A percentile compares a stretch with the other conserved stretches of the same genome.
These are phyloP conservation scores for Rasamsonia emersonii DNA, from an alignment of 2,329 filamentous ascomycete genomes.

Conservation along the genomic window DNA sequence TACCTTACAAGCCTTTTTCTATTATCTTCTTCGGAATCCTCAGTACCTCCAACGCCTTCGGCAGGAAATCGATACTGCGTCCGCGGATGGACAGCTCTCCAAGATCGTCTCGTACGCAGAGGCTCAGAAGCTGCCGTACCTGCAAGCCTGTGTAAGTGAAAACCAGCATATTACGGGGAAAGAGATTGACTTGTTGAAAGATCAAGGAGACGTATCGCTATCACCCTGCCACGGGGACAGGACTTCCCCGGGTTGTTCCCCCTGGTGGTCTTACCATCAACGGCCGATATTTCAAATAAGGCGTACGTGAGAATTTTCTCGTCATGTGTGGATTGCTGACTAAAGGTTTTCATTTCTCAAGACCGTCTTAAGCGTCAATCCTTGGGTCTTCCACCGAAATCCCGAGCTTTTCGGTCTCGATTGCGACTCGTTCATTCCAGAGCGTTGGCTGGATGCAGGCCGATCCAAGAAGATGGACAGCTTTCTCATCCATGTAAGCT, in stretches of 20 bases:
- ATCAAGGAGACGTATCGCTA: constrained; percentile 32
- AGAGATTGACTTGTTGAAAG: constrained; percentile 8
- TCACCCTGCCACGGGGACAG: constrained; percentile 22
- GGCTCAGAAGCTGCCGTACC: constrained; percentile 22
- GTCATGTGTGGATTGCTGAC: constrained; percentile 1
- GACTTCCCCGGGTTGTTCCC: constrained; percentile 22
- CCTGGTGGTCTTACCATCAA: constrained; percentile 23
- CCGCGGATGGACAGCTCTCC: constrained; percentile 14
- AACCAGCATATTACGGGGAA: background rate
- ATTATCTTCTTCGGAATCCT: constrained; percentile 24
- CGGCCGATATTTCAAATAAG: constrained; percentile 19
- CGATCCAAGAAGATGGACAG: constrained; percentile 3
- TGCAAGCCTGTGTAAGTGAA: constrained; percentile 25
- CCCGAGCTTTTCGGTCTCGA: constrained; percentile 15
- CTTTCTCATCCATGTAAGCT: constrained; percentile 12
- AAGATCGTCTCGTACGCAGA: constrained; percentile 17
- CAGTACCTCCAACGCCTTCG: constrained; percentile 10
- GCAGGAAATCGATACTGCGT: constrained; percentile 17
- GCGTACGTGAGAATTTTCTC: constrained; percentile 10
- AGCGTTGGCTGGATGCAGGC: constrained; percentile 14
- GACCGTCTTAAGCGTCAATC: constrained; percentile 24
- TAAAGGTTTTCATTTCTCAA: constrained; percentile 1
- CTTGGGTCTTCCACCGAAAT: constrained; percentile 20
- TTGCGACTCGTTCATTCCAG: constrained; percentile 16
- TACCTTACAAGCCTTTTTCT: constrained; percentile 28